These are phyloP conservation scores for Zelopaecilomyces penicillatus DNA, from an alignment of 2,329 filamentous ascomycete species.

Conservation along the genomic window DNA sequence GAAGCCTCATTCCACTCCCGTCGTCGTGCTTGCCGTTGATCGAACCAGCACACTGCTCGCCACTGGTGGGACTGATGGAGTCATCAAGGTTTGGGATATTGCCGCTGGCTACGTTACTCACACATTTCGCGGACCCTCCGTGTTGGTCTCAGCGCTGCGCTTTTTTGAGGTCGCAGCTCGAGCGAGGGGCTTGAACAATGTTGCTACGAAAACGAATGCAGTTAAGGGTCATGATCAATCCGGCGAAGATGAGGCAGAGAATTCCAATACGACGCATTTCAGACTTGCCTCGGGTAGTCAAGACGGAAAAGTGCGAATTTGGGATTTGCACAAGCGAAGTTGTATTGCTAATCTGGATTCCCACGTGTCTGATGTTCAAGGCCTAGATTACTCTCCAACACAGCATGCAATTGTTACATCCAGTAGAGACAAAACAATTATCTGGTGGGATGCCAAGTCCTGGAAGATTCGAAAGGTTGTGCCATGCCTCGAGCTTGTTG, in stretches of 20 bases:
- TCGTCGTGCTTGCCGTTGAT: conserved; percentile 79
- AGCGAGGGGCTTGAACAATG: conserved; percentile 19
- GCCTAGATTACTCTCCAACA: conserved; percentile 68
- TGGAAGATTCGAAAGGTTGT: conserved; percentile 80
- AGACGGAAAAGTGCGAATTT: conserved; percentile 85
- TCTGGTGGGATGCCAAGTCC: conserved; percentile 78
- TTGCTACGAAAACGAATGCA: conserved; percentile 27
- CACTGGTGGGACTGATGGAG: conserved; percentile 86
- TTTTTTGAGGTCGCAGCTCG: conserved; percentile 71
- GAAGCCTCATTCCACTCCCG: conserved; percentile 84
- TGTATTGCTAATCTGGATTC: conserved; percentile 74
- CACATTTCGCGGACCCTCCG: conserved; percentile 87
- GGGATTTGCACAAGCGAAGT: conserved; percentile 80
- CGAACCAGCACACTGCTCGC: conserved; percentile 81
- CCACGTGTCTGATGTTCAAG: conserved; percentile 90
- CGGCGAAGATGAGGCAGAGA: conserved; percentile 28
- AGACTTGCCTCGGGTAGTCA: conserved; percentile 85
- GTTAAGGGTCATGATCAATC: conserved; percentile 23
- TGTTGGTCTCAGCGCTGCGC: conserved; percentile 79
- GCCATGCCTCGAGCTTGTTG: conserved; percentile 77
- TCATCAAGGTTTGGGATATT: conserved; percentile 96
- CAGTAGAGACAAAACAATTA: conserved; percentile 87
- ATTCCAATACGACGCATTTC: conserved; percentile 49
- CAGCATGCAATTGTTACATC: conserved; percentile 73
- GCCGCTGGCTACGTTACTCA: conserved; percentile 84